Conservation (phyloP, 1,139 yeast species). For the Diutina pseudorugosa region DNA sequence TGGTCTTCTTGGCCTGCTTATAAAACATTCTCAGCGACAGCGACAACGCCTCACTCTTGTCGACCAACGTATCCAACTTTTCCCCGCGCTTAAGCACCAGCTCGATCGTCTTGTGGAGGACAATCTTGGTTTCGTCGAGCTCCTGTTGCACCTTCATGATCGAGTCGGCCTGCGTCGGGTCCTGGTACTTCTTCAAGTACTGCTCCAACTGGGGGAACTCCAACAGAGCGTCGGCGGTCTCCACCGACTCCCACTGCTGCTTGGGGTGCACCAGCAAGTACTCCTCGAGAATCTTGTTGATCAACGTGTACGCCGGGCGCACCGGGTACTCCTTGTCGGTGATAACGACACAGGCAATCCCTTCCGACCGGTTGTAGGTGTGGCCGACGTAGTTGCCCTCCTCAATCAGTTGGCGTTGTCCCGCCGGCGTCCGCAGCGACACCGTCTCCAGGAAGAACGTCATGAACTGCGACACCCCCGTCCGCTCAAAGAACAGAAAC, state of each 20-base stretch:
- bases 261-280: constrained; percentile 76
- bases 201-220: constrained; percentile 51
- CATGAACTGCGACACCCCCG: constrained; percentile 79
- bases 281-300: constrained; percentile 86
- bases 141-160: constrained; percentile 96
- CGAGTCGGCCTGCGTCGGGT: constrained; percentile 94
- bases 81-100: constrained; percentile 93
- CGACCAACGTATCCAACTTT: constrained; percentile 85
- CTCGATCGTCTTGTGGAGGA: constrained; percentile 90
- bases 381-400: constrained; percentile 90
- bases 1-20: constrained; percentile 95
- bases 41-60: constrained; percentile 87
- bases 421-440: constrained; percentile 74
- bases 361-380: constrained; percentile 82
- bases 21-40: constrained; percentile 87
- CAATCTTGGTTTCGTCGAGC: constrained; percentile 93
- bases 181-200: constrained; percentile 80
- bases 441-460: constrained; percentile 88
- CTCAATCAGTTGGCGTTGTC: constrained; percentile 90
- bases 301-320: constrained; percentile 90
- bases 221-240: constrained; percentile 36
- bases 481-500: constrained; percentile 80
- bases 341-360: constrained; percentile 85
- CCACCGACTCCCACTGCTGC: constrained; percentile 49
- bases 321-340: constrained; percentile 94